Evolutionary conservation across 345 rosid species (phyloP).

Genomic region (Jatropha curcas): DNA sequence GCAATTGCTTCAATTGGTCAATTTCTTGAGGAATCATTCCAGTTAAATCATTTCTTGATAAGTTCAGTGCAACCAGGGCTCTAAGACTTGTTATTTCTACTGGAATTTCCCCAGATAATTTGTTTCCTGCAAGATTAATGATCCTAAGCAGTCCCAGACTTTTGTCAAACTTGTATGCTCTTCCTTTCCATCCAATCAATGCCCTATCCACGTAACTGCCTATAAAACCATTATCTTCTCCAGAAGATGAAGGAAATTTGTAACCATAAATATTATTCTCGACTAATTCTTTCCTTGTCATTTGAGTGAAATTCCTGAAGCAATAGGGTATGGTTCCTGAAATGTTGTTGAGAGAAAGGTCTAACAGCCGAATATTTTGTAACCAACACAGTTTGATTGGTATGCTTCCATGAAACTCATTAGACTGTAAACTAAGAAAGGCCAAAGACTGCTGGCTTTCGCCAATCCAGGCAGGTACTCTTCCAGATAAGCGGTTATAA

Average conservation of each 20-base stretch:
- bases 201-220: background rate
- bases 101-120: conserved; percentile 18
- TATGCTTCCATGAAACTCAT: conserved; percentile 21
- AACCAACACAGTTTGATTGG: conserved; percentile 12
- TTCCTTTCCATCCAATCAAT: conserved; percentile 16
- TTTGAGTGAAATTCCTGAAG: conserved; percentile 13
- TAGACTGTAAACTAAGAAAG: conserved; percentile 21
- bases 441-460: conserved; percentile 9
- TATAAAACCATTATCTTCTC: background rate
- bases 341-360: conserved; percentile 20
- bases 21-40: conserved; percentile 16
- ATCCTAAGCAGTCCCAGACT: conserved; percentile 12
- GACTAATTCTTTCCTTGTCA: background rate
- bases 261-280: background rate
- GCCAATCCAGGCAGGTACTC: conserved; percentile 29
- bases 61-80: conserved; percentile 12
- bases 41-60: conserved; percentile 19
- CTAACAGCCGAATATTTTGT: conserved; percentile 10
- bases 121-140: conserved; percentile 19
- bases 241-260: conserved; percentile 1
- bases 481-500: conserved; percentile 23
- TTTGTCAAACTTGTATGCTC: background rate
- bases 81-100: conserved; percentile 10
- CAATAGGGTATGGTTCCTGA: conserved; percentile 20
- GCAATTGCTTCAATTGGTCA: conserved; percentile 7